Evolutionary conservation across 495 filamentous ascomycete genomes (phyloP), one percentile per base, ranked within the genome.

Genomic region (Symbiotaphrina buchneri): DNA sequence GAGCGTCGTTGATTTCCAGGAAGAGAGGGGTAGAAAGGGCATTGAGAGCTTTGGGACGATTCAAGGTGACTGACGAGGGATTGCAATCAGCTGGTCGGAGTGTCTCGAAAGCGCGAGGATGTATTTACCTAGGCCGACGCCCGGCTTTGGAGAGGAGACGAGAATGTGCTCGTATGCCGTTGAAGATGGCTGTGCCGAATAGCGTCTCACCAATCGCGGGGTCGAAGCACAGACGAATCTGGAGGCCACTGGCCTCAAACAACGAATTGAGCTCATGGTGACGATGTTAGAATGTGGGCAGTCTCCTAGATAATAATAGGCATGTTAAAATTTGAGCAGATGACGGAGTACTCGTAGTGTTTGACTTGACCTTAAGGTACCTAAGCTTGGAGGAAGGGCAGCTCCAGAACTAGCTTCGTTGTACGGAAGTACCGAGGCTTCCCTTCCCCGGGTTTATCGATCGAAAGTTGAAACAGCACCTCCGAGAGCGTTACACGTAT

Each of bases 31-130:
- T 76, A 50, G 58, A 82, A 36, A 97, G 69, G 21, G 87, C 85
- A 49, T 97, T 97, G 47, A 91, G 71, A 21, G 82, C 80, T 54
- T 85, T 90, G 34, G 87, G 87, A 21, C 87, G 77, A 63, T 90
- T 82, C 33, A 97, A 60, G n/a, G 83, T 87, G 44, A 95, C 85
- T 91, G 37, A 18, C 29, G 27, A 19, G 7, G 31, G 8, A 15
- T 1, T 4, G n/a, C 11, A 32, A 32, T 24, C 30, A 27, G 27
- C 40, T 37, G 41, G 27, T 29, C n/a, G 17, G 15, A 16, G 27
- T 21, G 30, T 27, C 14, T 28, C 13, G 30, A 11, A n/a, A 25
- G n/a, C 16, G 21, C 15, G 21, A 18, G 5, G 16, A 7, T 29
- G 10, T 15, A 48, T 59, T 32, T 65, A 94, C 87, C 77, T 53